These are phyloP conservation scores for Pichia sp. DNA, from an alignment of 1,139 yeast species.

Conservation along the genomic window DNA sequence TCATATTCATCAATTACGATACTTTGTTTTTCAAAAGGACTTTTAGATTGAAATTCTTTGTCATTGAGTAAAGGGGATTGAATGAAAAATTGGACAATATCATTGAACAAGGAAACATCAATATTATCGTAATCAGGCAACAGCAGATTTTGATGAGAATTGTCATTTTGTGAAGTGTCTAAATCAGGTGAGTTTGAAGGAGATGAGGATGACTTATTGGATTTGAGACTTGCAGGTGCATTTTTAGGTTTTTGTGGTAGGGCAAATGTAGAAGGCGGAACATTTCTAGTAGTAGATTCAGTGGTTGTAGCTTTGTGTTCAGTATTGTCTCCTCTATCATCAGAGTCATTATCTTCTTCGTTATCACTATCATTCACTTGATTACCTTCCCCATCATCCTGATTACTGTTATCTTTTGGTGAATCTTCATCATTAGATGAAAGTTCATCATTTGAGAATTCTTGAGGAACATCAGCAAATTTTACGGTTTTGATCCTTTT, in stretches of 20 bases:
- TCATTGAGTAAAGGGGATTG: conserved; percentile 29
- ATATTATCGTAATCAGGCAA: conserved; percentile 12
- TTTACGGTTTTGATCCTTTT: conserved; percentile 9
- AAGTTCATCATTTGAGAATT: not conserved
- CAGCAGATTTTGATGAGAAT: not conserved
- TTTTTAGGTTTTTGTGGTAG: not conserved
- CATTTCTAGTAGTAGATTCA: conserved; percentile 8
- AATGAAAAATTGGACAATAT: conserved; percentile 26
- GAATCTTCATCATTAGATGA: conserved; percentile 1
- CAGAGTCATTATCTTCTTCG: conserved; percentile 8
- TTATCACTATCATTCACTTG: conserved; percentile 3
- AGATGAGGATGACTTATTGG: not conserved
- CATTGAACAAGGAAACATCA: conserved; percentile 27
- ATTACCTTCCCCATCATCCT: conserved; percentile 12
- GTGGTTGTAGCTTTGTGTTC: not conserved
- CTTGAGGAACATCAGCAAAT: conserved; percentile 9
- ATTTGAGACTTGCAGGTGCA: not conserved
- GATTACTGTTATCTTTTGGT: conserved; percentile 5
- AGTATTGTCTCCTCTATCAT: not conserved
- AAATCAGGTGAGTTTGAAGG: not conserved
- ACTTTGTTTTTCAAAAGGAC: conserved; percentile 32
- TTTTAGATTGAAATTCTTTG: conserved; percentile 31
- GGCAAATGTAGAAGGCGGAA: conserved; percentile 3
- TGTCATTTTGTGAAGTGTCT: not conserved
- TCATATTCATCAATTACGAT: conserved; percentile 25